Evolutionary conservation across 495 filamentous ascomycete species (phyloP).

Genomic region (Aspergillus carlsbadensis): DNA sequence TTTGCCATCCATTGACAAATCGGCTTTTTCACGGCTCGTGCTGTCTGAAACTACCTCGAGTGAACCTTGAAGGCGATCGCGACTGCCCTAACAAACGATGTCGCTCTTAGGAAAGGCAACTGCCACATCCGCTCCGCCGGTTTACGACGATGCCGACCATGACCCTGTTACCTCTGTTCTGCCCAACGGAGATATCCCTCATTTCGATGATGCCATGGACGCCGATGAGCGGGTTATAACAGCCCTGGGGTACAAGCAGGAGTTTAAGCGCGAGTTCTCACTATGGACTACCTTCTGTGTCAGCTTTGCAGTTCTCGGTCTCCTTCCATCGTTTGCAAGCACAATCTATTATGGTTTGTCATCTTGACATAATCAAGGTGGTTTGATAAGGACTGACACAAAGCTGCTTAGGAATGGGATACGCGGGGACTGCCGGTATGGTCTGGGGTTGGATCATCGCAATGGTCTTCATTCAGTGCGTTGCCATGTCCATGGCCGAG

Average conservation of each 20-base stretch:
- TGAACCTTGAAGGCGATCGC: constrained; percentile 7
- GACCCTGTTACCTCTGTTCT: constrained; percentile 69
- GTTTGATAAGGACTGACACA: constrained; percentile 15
- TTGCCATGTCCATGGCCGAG: constrained; percentile 68
- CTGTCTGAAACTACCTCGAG: background rate
- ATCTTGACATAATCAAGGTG: no score
- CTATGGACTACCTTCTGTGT: constrained; percentile 82
- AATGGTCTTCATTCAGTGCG: constrained; percentile 72
- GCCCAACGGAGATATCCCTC: constrained; percentile 61
- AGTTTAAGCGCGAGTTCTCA: constrained; percentile 82
- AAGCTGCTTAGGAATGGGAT: constrained; percentile 61
- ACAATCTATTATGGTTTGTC: constrained; percentile 66
- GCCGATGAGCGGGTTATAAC: constrained; percentile 69
- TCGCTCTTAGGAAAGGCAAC: constrained; percentile 17
- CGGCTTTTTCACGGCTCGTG: background rate
- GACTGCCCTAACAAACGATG: constrained; percentile 8
- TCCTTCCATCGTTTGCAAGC: constrained; percentile 72
- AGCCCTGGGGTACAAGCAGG: constrained; percentile 74
- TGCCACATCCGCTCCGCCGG: constrained; percentile 16
- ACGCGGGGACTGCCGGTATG: constrained; percentile 80
- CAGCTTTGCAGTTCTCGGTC: constrained; percentile 71
- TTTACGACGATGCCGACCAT: constrained; percentile 37
- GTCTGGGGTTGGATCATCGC: constrained; percentile 80
- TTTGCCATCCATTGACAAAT: constrained; percentile 1
- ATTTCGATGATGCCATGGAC: constrained; percentile 48